Evolutionary conservation across 768 basidiomycete genomes (phyloP).

Genomic region (Rhizopogon rudus): DNA sequence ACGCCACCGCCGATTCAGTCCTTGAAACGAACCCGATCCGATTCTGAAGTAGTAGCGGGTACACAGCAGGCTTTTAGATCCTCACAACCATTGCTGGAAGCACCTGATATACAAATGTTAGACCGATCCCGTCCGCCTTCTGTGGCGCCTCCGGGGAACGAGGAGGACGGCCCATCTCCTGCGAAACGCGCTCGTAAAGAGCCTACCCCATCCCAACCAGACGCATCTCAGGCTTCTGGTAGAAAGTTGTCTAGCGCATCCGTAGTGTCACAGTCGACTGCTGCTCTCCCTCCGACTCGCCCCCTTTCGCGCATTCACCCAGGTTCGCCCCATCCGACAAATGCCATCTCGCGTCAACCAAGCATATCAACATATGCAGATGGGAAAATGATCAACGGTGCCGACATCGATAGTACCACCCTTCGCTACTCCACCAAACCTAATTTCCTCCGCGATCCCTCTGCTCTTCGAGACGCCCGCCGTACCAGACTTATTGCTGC

Average conservation of each 20-base stretch:
- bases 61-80: slow-evolving; percentile 13
- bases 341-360: slow-evolving; percentile 44
- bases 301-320: slow-evolving; percentile 29
- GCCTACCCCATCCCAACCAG: slow-evolving; percentile 29
- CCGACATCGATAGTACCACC: slow-evolving; percentile 40
- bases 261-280: slow-evolving; percentile 10
- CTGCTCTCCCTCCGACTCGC: slow-evolving; percentile 13
- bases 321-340: slow-evolving; percentile 32
- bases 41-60: slow-evolving; percentile 46
- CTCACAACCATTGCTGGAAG: slow-evolving; percentile 24
- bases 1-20: slow-evolving; percentile 46
- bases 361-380: slow-evolving; percentile 38
- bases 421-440: slow-evolving; percentile 71
- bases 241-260: slow-evolving; percentile 6
- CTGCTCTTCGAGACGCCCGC: slow-evolving; percentile 45
- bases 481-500: slow-evolving; percentile 59
- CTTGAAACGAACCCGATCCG: slow-evolving; percentile 61
- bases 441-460: slow-evolving; percentile 48
- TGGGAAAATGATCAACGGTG: slow-evolving; percentile 36
- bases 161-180: slow-evolving; percentile 63
- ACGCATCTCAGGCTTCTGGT: slow-evolving; percentile 18
- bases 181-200: slow-evolving; percentile 70
- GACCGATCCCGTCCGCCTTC: slow-evolving; percentile 51
- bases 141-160: slow-evolving; percentile 41
- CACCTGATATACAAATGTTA: slow-evolving; percentile 40